phyloP scores from a whole-genome alignment of 192 early-diverging fungal genomes.

The Linnemannia exigua region DNA sequence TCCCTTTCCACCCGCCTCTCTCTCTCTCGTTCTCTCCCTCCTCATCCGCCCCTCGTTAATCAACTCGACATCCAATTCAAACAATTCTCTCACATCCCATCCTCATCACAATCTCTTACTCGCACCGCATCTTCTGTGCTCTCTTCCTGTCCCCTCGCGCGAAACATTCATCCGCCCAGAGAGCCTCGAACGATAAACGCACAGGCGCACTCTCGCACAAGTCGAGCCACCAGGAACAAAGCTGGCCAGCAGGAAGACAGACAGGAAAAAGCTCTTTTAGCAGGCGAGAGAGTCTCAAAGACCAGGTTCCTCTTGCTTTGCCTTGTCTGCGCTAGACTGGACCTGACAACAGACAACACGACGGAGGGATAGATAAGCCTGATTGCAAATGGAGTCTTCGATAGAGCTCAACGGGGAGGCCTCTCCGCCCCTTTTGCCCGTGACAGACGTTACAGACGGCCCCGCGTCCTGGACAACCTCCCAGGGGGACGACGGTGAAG shows the following conservation, averaged over 20 bases:
- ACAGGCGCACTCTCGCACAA: too few relatives aligned
- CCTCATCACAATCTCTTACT: too few relatives aligned
- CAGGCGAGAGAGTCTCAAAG: too few relatives aligned
- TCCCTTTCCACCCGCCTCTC: not conserved
- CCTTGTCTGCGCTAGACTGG: not conserved
- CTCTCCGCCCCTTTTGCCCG: conserved; percentile 20
- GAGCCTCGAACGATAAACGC: too few relatives aligned
- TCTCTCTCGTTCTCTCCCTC: not conserved
- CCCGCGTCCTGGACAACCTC: conserved; percentile 53
- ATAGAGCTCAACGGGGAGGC: conserved; percentile 23
- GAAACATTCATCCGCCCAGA: too few relatives aligned
- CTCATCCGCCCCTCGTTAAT: not conserved
- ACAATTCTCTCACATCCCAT: not conserved
- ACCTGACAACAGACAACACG: not conserved
- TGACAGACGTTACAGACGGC: conserved; percentile 14
- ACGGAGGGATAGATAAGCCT: not conserved
- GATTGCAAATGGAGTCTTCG: conserved; percentile 25
- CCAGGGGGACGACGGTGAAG: conserved; percentile 39
- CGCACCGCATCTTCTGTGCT: too few relatives aligned
- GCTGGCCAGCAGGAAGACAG: not conserved
- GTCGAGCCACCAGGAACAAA: too few relatives aligned
- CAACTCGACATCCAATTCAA: not conserved
- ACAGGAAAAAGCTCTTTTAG: too few relatives aligned
- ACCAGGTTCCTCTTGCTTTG: not conserved
- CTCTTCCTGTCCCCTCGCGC: too few relatives aligned